These are phyloP conservation scores for Rhododendron henanense DNA, from an alignment of 148 eudicot genomes.

Conservation along the genomic window DNA sequence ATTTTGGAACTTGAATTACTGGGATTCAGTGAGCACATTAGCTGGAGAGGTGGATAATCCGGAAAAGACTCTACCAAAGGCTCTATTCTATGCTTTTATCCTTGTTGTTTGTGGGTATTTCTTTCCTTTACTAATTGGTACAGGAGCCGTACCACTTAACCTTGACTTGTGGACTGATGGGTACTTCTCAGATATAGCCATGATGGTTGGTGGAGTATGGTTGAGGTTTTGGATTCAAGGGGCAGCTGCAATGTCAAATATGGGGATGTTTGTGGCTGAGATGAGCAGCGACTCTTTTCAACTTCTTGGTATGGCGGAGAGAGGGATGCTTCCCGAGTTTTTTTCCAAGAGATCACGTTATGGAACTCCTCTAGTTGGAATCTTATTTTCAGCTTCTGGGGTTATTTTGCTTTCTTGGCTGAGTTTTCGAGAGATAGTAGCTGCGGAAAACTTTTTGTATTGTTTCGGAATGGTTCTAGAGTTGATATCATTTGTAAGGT, in stretches of 20 bases:
- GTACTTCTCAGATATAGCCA: conserved; percentile 4
- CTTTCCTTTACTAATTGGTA: conserved; percentile 2
- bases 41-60: conserved; percentile 13
- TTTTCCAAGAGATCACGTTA: conserved; percentile 11
- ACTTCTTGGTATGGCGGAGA: conserved; percentile 11
- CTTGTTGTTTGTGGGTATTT: conserved; percentile 6
- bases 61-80: conserved; percentile 10
- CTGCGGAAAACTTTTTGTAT: conserved; percentile 8
- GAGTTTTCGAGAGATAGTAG: conserved; percentile 7
- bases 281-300: conserved; percentile 16
- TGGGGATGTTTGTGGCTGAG: conserved; percentile 15
- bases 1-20: conserved; percentile 11
- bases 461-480: conserved; percentile 6
- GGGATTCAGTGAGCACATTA: conserved; percentile 13
- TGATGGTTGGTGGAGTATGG: conserved; percentile 10
- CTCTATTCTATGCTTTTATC: conserved; percentile 11
- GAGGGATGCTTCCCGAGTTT: conserved; percentile 12
- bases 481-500: conserved; percentile 5
- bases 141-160: neutral
- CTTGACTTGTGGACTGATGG: conserved; percentile 11
- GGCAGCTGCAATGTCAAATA: conserved; percentile 15
- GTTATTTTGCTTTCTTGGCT: conserved; percentile 12
- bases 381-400: conserved; percentile 11
- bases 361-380: conserved; percentile 11
- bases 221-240: conserved; percentile 10